phyloP scores from a whole-genome alignment of 2,329 filamentous ascomycete species.

The Trichoderma asperellum region DNA sequence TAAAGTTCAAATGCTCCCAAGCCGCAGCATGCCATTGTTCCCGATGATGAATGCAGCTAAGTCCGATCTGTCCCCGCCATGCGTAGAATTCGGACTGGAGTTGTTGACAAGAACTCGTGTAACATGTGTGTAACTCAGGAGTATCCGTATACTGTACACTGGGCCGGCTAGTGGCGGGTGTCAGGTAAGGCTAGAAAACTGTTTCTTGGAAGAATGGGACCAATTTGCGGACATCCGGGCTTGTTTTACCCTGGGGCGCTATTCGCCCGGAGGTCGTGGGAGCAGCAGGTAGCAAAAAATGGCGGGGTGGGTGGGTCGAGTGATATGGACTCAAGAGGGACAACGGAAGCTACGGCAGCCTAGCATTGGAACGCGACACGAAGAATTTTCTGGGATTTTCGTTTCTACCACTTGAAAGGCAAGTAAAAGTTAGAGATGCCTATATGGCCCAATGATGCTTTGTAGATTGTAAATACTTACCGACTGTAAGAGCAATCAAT shows the following conservation, averaged over 20 bases:
- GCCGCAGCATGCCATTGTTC: background rate
- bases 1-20: background rate
- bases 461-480: background rate
- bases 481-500: background rate
- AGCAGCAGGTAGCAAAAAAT: background rate
- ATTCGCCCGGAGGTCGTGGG: background rate
- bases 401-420: background rate
- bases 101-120: background rate
- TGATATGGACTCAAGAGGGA: background rate
- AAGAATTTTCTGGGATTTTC: background rate
- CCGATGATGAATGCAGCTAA: background rate
- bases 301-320: too few relatives aligned
- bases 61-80: background rate
- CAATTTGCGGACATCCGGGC: background rate
- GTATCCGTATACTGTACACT: background rate
- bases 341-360: background rate
- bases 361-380: background rate
- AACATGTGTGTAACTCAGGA: background rate
- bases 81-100: background rate
- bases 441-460: background rate
- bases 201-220: too few relatives aligned
- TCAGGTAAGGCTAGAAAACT: too few relatives aligned
- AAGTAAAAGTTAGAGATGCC: too few relatives aligned
- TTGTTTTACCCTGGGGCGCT: background rate
- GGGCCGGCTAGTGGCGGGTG: background rate